These are phyloP conservation scores for Pleurotus cornucopiae DNA, from an alignment of 768 basidiomycete genomes.

Conservation along the genomic window DNA sequence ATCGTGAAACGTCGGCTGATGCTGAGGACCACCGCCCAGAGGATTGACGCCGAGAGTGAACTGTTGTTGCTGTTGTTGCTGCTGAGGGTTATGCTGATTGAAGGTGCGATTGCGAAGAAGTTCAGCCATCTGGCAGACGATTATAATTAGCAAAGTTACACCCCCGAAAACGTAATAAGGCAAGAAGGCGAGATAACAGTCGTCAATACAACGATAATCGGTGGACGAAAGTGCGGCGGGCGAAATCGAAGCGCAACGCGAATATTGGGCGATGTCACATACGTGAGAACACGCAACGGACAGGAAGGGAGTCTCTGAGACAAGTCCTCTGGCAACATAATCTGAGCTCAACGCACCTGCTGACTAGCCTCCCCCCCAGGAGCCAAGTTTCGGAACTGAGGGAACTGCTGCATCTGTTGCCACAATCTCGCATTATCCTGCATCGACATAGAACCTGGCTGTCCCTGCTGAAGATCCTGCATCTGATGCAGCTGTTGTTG, in stretches of 20 bases:
- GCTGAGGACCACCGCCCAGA: constrained; percentile 29
- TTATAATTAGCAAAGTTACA: constrained; percentile 7
- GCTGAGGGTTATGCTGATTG: constrained; percentile 14
- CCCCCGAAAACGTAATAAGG: constrained; percentile 9
- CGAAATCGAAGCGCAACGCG: constrained; percentile 5
- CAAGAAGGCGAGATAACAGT: constrained; percentile 10
- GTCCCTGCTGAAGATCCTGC: constrained; percentile 38
- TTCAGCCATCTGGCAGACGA: constrained; percentile 21
- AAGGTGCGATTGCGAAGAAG: constrained; percentile 20
- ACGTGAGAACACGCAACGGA: constrained; percentile 2
- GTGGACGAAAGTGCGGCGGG: constrained; percentile 6
- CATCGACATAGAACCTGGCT: constrained; percentile 31
- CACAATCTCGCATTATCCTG: constrained; percentile 52
- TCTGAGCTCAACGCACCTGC: constrained; percentile 39
- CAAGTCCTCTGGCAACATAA: constrained; percentile 3
- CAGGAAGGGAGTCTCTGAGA: not conserved
- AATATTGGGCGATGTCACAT: not conserved
- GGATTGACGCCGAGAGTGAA: constrained; percentile 36
- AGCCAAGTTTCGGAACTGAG: constrained; percentile 37
- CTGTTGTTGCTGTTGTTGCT: constrained; percentile 40
- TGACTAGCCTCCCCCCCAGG: constrained; percentile 33
- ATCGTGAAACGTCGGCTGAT: constrained; percentile 32
- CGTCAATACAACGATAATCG: constrained; percentile 18
- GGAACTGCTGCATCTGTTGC: constrained; percentile 51
- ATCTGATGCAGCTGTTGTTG: constrained; percentile 39